Conservation (phyloP, 2,329 filamentous ascomycete genomes). For the Hypocrella siamensis region DNA sequence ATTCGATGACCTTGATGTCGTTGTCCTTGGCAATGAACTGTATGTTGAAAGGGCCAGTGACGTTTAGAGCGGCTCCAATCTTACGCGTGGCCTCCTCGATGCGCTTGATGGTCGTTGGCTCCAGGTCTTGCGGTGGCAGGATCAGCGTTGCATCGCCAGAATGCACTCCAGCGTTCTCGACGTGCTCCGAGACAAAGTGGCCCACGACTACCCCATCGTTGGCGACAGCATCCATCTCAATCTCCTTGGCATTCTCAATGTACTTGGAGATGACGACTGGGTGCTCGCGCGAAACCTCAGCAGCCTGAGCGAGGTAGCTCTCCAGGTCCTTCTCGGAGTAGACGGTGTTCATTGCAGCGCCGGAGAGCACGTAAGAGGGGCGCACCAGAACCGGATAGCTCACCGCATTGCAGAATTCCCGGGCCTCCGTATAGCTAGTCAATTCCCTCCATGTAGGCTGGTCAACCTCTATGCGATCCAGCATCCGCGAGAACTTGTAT, state of each 20-base stretch:
- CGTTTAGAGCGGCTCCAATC: conserved; percentile 85
- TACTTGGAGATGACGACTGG: conserved; percentile 99
- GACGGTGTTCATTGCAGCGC: conserved; percentile 97
- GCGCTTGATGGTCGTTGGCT: conserved; percentile 71
- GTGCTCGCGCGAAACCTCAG: conserved; percentile 84
- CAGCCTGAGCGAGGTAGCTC: conserved; percentile 77
- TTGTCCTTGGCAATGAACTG: conserved; percentile 99
- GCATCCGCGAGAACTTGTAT: conserved; percentile 97
- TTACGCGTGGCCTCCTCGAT: conserved; percentile 93
- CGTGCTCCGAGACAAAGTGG: conserved; percentile 96
- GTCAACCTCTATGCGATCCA: conserved; percentile 86
- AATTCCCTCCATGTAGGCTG: conserved; percentile 97
- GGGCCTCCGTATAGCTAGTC: conserved; percentile 84
- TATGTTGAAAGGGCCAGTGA: conserved; percentile 96
- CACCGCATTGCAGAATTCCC: conserved; percentile 73
- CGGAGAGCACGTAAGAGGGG: conserved; percentile 91
- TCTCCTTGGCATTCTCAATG: conserved; percentile 98
- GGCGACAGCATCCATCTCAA: conserved; percentile 98
- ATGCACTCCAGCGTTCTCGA: conserved; percentile 96
- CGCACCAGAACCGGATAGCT: conserved; percentile 88
- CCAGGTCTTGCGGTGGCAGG: conserved; percentile 83
- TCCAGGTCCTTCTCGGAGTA: conserved; percentile 90
- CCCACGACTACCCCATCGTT: conserved; percentile 78
- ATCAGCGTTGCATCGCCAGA: conserved; percentile 96
- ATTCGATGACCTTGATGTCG: conserved; percentile 99